Conservation (phyloP, 306 rosid genomes). For the Trichosanthes cucumerina region DNA sequence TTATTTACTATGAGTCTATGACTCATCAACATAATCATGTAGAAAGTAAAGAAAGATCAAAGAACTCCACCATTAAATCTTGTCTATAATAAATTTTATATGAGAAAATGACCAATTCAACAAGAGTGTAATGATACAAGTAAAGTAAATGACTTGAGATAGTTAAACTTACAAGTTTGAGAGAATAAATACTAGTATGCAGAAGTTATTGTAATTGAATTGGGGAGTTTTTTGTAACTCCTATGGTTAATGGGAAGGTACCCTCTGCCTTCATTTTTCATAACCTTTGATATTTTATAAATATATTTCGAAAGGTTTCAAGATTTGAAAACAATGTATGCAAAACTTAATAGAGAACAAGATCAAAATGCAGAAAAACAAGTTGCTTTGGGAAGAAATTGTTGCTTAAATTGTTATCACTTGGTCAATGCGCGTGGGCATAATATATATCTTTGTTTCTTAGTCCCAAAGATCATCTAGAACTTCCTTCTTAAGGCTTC, state of each 20-base stretch:
- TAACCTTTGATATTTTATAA: not conserved
- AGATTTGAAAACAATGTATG: not conserved
- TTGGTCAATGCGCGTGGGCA: not conserved
- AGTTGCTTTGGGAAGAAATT: not conserved
- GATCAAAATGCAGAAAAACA: slow-evolving; percentile 6
- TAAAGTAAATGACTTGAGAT: not conserved
- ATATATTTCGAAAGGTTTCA: not conserved
- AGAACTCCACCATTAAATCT: not conserved
- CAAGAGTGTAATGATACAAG: not conserved
- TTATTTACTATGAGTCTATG: not conserved
- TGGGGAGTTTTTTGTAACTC: not conserved
- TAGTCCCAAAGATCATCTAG: not conserved
- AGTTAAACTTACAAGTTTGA: not conserved
- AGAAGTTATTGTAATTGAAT: not conserved
- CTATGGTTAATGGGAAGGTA: not conserved
- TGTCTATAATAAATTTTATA: not conserved
- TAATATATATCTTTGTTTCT: not conserved
- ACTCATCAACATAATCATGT: not conserved
- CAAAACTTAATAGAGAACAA: not conserved
- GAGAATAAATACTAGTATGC: no score
- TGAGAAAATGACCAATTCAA: not conserved
- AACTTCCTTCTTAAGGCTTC: not conserved
- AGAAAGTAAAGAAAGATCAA: not conserved
- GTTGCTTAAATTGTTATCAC: not conserved
- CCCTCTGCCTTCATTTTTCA: not conserved